Evolutionary conservation across 1,139 yeast species (phyloP).

Genomic region (Geotrichum europaeum): DNA sequence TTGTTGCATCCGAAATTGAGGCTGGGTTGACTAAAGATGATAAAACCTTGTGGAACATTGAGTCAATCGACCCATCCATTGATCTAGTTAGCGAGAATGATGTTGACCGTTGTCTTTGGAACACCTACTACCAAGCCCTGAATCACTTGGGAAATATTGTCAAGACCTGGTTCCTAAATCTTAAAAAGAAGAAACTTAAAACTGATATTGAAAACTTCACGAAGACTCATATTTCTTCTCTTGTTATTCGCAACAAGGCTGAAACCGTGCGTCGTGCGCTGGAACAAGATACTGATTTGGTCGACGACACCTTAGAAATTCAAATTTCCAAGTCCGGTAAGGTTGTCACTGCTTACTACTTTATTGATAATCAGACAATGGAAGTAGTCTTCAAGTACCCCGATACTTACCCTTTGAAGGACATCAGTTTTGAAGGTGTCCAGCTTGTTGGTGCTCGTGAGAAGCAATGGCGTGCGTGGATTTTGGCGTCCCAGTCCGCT

Average conservation of each 20-base stretch:
- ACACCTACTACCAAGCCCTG: conserved; percentile 54
- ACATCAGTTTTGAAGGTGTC: conserved; percentile 69
- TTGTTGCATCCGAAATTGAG: conserved; percentile 22
- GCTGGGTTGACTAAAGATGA: conserved; percentile 14
- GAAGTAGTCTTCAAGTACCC: conserved; percentile 76
- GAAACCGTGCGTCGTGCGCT: conserved; percentile 42
- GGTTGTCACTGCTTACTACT: conserved; percentile 68
- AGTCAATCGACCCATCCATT: conserved; percentile 30
- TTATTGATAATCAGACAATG: conserved; percentile 83
- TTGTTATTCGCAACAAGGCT: conserved; percentile 54
- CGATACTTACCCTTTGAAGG: conserved; percentile 62
- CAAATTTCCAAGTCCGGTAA: conserved; percentile 56
- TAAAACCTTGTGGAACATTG: conserved; percentile 14
- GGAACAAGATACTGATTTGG: conserved; percentile 34
- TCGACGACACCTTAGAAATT: conserved; percentile 55
- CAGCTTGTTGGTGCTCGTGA: conserved; percentile 85
- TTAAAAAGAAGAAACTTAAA: conserved; percentile 54
- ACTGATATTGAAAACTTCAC: conserved; percentile 59
- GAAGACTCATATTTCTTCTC: conserved; percentile 55
- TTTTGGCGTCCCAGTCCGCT: conserved; percentile 65
- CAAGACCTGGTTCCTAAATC: conserved; percentile 64
- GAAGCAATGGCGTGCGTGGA: conserved; percentile 93
- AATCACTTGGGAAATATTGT: conserved; percentile 59
- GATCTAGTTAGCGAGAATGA: conserved; percentile 24
- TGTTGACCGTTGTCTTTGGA: conserved; percentile 24